A percentile compares a stretch with the other conserved stretches of the same genome.
Conservation (phyloP, 768 basidiomycete species). For the Suillus alpinus region DNA sequence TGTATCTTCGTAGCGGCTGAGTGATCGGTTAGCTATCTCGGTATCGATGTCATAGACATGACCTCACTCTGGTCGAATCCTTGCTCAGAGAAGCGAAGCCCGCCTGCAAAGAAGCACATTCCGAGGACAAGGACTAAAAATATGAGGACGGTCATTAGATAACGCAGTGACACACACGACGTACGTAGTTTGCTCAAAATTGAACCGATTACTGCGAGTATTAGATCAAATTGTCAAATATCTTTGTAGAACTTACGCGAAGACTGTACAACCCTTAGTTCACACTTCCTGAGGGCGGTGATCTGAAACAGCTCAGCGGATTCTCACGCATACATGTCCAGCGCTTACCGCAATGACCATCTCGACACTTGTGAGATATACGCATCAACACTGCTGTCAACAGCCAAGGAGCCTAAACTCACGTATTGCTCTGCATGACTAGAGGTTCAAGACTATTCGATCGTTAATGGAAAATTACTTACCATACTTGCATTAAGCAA, state of each 20-base stretch:
- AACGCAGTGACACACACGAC: conserved; percentile 18
- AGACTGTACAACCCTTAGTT: conserved; percentile 79
- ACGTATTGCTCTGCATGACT: conserved; percentile 58
- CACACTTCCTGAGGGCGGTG: conserved; percentile 77
- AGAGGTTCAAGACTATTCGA: not conserved
- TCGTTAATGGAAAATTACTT: conserved; percentile 17
- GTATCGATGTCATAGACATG: not conserved
- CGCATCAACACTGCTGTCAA: not conserved
- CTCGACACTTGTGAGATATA: conserved; percentile 42
- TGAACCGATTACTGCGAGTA: conserved; percentile 65
- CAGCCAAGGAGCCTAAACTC: conserved; percentile 7
- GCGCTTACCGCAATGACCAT: conserved; percentile 68
- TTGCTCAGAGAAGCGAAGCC: conserved; percentile 74
- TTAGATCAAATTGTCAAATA: not conserved
- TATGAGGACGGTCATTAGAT: conserved; percentile 9
- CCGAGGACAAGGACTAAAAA: conserved; percentile 71
- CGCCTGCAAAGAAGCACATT: conserved; percentile 90
- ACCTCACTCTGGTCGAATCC: conserved; percentile 70
- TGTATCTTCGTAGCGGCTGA: conserved; percentile 65
- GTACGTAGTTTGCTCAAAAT: conserved; percentile 75
- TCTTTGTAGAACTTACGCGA: conserved; percentile 47
- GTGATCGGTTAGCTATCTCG: conserved; percentile 5
- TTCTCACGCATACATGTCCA: not conserved
- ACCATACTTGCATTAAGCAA: conserved; percentile 82
- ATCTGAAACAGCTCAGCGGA: conserved; percentile 41